Evolutionary conservation across 164 flowering plant genomes (phyloP).

Genomic region (Kingdonia uniflora): DNA sequence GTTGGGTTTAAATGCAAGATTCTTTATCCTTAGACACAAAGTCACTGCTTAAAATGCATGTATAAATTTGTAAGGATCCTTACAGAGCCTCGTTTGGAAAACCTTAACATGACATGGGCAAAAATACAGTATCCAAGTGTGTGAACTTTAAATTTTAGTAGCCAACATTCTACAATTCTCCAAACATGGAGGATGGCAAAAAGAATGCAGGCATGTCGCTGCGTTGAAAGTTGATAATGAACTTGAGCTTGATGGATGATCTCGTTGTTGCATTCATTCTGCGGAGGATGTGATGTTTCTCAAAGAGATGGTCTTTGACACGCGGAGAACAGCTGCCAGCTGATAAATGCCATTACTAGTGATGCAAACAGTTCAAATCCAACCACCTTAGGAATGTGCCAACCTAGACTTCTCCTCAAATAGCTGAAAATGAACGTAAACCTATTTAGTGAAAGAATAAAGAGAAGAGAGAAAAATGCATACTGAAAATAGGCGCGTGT

Average conservation of each 20-base stretch:
- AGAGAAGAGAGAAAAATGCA: background rate
- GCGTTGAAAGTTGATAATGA: background rate
- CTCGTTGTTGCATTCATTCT: background rate
- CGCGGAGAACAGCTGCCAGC: conserved; percentile 82
- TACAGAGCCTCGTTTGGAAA: no score
- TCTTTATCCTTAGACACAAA: no score
- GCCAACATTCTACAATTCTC: no score
- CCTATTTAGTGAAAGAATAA: background rate
- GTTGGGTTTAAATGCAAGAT: no score
- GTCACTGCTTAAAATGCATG: no score
- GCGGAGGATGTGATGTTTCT: conserved; percentile 11
- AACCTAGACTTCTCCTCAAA: conserved; percentile 70
- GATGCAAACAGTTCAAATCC: conserved; percentile 78
- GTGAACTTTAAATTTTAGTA: no score
- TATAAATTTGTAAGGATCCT: no score
- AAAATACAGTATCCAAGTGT: no score
- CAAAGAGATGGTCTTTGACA: conserved; percentile 78
- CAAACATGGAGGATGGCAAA: no score
- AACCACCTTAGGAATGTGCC: conserved; percentile 82
- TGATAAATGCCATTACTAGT: conserved; percentile 72
- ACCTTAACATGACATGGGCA: no score
- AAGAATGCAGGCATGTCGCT: background rate
- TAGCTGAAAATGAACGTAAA: conserved; percentile 47
- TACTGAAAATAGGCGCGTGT: no score
- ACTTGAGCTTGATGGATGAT: background rate